Conservation (phyloP, 2,329 filamentous ascomycete species). For the Nakataea oryzae region DNA sequence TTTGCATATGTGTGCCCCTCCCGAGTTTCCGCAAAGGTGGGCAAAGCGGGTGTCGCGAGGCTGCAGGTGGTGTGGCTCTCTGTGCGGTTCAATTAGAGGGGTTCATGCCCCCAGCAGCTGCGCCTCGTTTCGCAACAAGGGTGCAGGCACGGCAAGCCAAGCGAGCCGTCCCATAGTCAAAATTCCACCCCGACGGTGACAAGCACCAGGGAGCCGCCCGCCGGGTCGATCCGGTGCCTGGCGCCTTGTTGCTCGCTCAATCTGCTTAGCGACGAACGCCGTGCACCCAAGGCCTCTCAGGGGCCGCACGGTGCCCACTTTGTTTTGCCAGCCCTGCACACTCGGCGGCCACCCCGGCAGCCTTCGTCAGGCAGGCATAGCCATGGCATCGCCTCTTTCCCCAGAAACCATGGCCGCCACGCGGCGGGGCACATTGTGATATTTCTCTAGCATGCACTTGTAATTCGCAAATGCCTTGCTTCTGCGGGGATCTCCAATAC, state of each 20-base stretch:
- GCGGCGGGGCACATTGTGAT: background rate
- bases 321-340: background rate
- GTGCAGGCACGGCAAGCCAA: background rate
- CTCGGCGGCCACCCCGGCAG: background rate
- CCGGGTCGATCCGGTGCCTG: background rate
- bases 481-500: background rate
- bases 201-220: too few relatives aligned
- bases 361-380: too few relatives aligned
- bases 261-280: too few relatives aligned
- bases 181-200: background rate
- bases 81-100: background rate
- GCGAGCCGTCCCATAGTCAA: background rate
- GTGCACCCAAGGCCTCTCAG: too few relatives aligned
- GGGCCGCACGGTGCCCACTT: background rate
- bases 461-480: background rate
- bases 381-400: background rate
- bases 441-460: too few relatives aligned
- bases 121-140: background rate
- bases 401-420: too few relatives aligned
- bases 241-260: background rate
- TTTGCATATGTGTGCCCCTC: background rate
- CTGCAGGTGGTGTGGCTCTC: background rate
- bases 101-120: background rate
- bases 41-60: background rate
- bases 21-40: background rate